Percentiles rank a stretch among this genome's conserved stretches.
Conservation (phyloP, 306 rosid species). For the Glycine soja region DNA sequence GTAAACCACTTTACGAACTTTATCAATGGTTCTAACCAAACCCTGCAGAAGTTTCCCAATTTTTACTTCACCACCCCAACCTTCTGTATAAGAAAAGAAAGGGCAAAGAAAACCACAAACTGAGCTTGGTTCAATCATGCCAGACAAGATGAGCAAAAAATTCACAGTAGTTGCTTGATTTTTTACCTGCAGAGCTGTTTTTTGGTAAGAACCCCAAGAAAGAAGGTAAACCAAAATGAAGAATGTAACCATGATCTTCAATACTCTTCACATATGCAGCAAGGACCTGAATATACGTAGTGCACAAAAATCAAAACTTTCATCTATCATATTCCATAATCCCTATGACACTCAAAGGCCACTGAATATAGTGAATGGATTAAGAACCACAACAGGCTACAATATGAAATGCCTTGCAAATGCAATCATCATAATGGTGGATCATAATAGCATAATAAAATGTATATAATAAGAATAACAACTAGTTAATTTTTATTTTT, state of each 20-base stretch:
- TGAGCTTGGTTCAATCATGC: conserved; percentile 15
- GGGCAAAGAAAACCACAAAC: conserved; percentile 4
- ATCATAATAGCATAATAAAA: conserved; percentile 32
- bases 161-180: conserved; percentile 15
- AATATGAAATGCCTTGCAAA: conserved; percentile 30
- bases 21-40: conserved; percentile 78
- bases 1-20: conserved; percentile 78
- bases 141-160: conserved; percentile 35
- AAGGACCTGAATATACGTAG: conserved; percentile 67
- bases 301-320: conserved; percentile 14
- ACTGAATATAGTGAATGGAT: not conserved
- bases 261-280: conserved; percentile 87
- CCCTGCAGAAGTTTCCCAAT: conserved; percentile 83
- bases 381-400: conserved; percentile 12
- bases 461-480: conserved; percentile 7
- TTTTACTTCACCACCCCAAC: conserved; percentile 53
- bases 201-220: conserved; percentile 86
- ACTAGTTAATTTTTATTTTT: not conserved
- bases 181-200: conserved; percentile 59
- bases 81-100: conserved; percentile 52
- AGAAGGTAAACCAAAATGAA: conserved; percentile 88
- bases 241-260: conserved; percentile 97
- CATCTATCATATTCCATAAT: conserved; percentile 7
- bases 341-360: conserved; percentile 11
- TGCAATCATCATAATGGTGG: conserved; percentile 23